A percentile compares a stretch with the other conserved stretches of the same genome.
phyloP scores from a whole-genome alignment of 495 filamentous ascomycete genomes.

The Symbiotaphrina buchneri region DNA sequence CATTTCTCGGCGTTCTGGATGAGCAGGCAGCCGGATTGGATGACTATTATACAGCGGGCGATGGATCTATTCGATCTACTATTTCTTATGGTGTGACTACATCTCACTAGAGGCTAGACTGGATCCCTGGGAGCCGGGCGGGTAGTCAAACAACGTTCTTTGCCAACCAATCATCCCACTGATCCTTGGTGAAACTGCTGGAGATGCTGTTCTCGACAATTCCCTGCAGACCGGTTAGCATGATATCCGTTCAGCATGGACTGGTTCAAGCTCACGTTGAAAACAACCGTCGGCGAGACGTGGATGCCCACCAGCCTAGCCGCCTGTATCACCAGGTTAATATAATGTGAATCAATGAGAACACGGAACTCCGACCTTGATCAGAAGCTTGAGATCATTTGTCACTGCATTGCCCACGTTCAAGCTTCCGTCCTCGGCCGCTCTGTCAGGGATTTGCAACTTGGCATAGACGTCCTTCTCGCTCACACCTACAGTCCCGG shows the following conservation, averaged over 20 bases:
- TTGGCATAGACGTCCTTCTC: constrained; percentile 38
- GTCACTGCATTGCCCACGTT: constrained; percentile 41
- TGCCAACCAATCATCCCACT: constrained; percentile 72
- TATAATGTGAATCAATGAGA: constrained; percentile 6
- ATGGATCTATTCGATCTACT: too few relatives aligned
- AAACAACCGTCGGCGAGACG: constrained; percentile 74
- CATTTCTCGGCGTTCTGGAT: too few relatives aligned
- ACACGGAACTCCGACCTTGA: constrained; percentile 31
- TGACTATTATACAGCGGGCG: too few relatives aligned
- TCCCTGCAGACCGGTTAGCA: constrained; percentile 20
- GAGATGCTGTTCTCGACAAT: constrained; percentile 58
- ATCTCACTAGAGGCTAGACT: too few relatives aligned
- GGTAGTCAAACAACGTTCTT: constrained; percentile 54
- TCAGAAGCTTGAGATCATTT: constrained; percentile 61
- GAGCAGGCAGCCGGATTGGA: too few relatives aligned
- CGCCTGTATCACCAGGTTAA: constrained; percentile 15
- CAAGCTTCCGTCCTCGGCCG: constrained; percentile 33
- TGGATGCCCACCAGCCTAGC: constrained; percentile 60
- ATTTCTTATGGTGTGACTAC: too few relatives aligned
- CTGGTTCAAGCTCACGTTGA: constrained; percentile 29
- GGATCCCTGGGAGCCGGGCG: too few relatives aligned
- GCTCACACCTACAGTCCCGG: constrained; percentile 38
- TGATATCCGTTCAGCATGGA: not conserved
- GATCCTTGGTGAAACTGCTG: constrained; percentile 49
- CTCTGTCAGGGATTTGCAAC: constrained; percentile 38